Conservation (phyloP, 192 early-diverging fungal genomes). For the Linderina pennispora region DNA sequence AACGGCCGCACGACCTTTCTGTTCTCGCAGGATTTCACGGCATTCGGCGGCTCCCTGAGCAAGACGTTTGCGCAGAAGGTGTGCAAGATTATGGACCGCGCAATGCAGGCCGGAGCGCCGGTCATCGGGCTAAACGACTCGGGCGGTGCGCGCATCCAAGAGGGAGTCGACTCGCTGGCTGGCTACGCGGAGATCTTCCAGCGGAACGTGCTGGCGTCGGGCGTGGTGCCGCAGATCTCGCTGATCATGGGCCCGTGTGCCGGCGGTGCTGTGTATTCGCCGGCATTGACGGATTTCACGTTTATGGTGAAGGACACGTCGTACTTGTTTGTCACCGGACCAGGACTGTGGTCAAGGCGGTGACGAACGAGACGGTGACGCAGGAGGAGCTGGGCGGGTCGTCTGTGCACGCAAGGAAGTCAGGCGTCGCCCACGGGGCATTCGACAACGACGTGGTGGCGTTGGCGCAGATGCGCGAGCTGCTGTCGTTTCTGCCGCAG, state of each 20-base stretch:
- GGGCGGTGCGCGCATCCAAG: slow-evolving; percentile 96
- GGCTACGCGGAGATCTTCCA: slow-evolving; percentile 97
- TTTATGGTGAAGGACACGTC: slow-evolving; percentile 97
- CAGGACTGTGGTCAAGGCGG: slow-evolving; percentile 93
- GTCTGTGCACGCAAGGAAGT: slow-evolving; percentile 79
- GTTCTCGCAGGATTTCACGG: slow-evolving; percentile 93
- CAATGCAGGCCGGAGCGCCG: slow-evolving; percentile 86
- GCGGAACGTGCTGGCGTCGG: slow-evolving; percentile 86
- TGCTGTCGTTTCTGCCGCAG: slow-evolving; percentile 82
- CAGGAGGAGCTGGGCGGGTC: slow-evolving; percentile 95
- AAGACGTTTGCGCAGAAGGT: slow-evolving; percentile 88
- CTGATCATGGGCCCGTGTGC: slow-evolving; percentile 98
- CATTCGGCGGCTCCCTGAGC: slow-evolving; percentile 85
- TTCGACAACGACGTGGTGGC: slow-evolving; percentile 96
- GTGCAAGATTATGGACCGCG: slow-evolving; percentile 92
- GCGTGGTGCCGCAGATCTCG: slow-evolving; percentile 93
- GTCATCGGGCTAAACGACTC: slow-evolving; percentile 95
- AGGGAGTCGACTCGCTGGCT: slow-evolving; percentile 93
- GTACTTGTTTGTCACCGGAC: slow-evolving; percentile 95
- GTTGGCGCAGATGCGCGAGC: slow-evolving; percentile 68
- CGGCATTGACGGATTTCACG: slow-evolving; percentile 93
- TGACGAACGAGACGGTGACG: slow-evolving; percentile 90
- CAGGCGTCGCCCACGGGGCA: slow-evolving; percentile 86
- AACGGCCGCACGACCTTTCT: slow-evolving; percentile 86
- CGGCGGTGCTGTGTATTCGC: slow-evolving; percentile 95